Evolutionary conservation across 441 rosid species (phyloP), one percentile per base, ranked within the genome.

Genomic region (Populus tomentosa): DNA sequence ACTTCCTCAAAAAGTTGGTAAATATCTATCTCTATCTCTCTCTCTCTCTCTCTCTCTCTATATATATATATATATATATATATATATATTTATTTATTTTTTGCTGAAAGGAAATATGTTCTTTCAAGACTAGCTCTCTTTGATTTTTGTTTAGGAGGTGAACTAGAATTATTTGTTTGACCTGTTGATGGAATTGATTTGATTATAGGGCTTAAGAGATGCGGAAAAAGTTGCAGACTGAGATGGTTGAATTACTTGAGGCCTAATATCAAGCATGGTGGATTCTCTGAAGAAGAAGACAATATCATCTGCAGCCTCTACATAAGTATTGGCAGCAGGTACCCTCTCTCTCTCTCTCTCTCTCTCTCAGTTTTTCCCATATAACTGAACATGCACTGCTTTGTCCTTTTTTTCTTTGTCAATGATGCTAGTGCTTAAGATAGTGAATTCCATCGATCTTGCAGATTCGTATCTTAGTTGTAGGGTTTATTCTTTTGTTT

Each of bases 241-340:
- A 89, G 98, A 87, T 94, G 98, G 98, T 83, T 94, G 82, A 94
- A 94, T 87, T 94, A 94, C 89, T 83, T 94, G 82, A 90, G 98
- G 79, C 98, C 98, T 26, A 92, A 94, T 80, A 90, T 94, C 84
- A 94, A 89, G 81, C 98, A 94, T 84, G 98, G 98, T 33, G 97
- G 97, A 84, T 94, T 94, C 89, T 90, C 98, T 74, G 98, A 92
- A 81, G 97, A 94, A 86, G 98, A 92, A 88, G 98, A 94, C 90
- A 90, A 89, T 80, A 89, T 91, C 89, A 94, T 94, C 78, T 89
- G 97, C 87, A 94, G 89, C 88, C 98, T 94, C 82, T 94, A 91
- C 87, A 91, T 94, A 11, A 94, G 98, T 85, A 92, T 94, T 81
- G 98, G 98, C 83, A 94, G 98, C 97, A 86, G 98, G 98, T 91